Conservation (phyloP, 352 stramenopile species). For the Pythium folliculosum region DNA sequence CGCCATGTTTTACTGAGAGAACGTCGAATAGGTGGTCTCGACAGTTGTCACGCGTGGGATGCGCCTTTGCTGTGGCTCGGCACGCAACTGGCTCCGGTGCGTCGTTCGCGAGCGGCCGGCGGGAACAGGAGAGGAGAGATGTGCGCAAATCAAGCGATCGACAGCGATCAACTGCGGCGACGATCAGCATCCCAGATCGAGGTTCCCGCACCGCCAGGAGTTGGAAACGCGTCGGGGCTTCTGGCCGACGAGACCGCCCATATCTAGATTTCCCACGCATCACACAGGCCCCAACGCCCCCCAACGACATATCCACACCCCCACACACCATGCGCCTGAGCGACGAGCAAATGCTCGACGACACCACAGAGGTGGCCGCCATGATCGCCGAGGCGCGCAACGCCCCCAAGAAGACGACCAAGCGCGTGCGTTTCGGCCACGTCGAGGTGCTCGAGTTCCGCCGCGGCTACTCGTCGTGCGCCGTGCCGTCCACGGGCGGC, state of each 20-base stretch:
- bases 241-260: background rate
- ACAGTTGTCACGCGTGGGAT: background rate
- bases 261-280: constrained; percentile 5
- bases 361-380: constrained; percentile 4
- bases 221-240: background rate
- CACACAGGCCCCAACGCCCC: background rate
- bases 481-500: constrained; percentile 45
- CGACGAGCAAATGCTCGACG: constrained; percentile 29
- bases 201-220: background rate
- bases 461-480: constrained; percentile 52
- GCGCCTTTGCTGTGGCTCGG: background rate
- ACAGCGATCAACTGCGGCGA: background rate
- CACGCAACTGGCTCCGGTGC: background rate
- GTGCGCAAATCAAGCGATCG: background rate
- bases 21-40: background rate
- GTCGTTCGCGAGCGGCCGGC: background rate
- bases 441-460: constrained; percentile 53
- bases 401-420: constrained; percentile 28
- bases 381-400: constrained; percentile 15
- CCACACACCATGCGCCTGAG: constrained; percentile 22
- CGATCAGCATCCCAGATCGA: constrained; percentile 3
- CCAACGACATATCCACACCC: background rate
- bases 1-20: background rate
- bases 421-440: constrained; percentile 46
- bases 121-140: constrained; percentile 12